Evolutionary conservation across 2,329 filamentous ascomycete species (phyloP), one percentile per base, ranked within the genome.

Genomic region (Pseudonectria buxi): DNA sequence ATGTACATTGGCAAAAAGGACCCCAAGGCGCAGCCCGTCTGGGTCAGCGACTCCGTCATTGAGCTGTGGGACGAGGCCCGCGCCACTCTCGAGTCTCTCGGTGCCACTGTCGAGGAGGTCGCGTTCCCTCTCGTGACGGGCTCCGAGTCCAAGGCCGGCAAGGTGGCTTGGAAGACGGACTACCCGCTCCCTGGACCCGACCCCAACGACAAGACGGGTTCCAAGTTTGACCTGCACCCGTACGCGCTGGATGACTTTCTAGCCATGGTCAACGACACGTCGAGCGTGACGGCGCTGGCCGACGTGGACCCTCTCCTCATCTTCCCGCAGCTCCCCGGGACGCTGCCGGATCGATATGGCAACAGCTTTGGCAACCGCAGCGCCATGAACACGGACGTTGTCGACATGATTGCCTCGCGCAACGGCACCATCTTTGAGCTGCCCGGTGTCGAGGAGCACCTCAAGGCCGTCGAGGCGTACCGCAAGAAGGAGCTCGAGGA

Each of bases 401-500:
- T 22, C 18, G 9, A 32, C 14, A 30, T 41, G 16, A 26, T 28
- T 4, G 26, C 31, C 2, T 33, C 32, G 6, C 16, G 18, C 11
- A 31, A n/a, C 24, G 28, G 30, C 4, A 51, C 59, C 1, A 63
- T 72, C 6, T 65, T 59, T 35, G 57, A 67, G 1, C 56, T 69
- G 1, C 53, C 62, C 0, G 62, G 65, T 1, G 52, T 74, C n/a
- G 46, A 50, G 6, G 44, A 59, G 14, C 69, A 67, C 0, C 44
- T 76, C 0, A 48, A 57, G 14, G 61, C 62, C 1, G 59, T 76
- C 0, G 72, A 76, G 52, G 56, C 52, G 1, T 63, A 65, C 40
- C 65, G 72, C 4, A 70, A 71, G 39, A 56, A 59, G 10, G 65
- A 69, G 12, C 49, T 71, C 0, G 71, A 75, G 37, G 61, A 66